Evolutionary conservation across 768 basidiomycete species (phyloP), one percentile per base, ranked within the genome.

Genomic region (Boletus vinaceobasis): DNA sequence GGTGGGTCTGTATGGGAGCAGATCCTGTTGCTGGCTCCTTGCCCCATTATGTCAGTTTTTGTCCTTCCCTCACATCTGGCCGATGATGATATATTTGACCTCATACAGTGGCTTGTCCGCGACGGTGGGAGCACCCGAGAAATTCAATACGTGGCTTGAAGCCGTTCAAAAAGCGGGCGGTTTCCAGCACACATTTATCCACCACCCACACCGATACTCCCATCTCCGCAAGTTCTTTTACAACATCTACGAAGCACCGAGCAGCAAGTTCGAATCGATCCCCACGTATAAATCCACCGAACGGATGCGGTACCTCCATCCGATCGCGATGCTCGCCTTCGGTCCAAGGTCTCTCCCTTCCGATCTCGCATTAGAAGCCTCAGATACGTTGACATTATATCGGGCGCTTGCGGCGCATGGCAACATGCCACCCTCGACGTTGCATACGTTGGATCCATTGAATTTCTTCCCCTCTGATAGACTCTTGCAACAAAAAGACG

Each of bases 1-100:
- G 84, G 82, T 1, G 87, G 87, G 2, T 74, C 82, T 1, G 81
- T 87, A 2, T 88, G 87, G 87, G 86, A 88, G 60, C 84, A 88
- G 61, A 83, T 87, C n/a, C 72, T 89, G 8, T 67, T 89, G 6
- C 70, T 89, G 14, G 81, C 86, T 9, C 85, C 85, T 19, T 87
- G 85, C 59, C 87, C 87, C 1, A 76, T 89, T 57, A 87, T 89
- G 86, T 87, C 37, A 37, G 80, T 71, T 43, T 46, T 26, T 57
- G 35, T n/a, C 2, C 26, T 39, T 46, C 47, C 8, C 7, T 37
- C n/a, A 5, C 21, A 10, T 52, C 19, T 37, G 13, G n/a, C 29
- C 48, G 33, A 37, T n/a, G 9, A 21, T 43, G 17, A 42, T 40
- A 13, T 29, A 1, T 42, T 21, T 32, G 13, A 31, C 49, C 19